These are phyloP conservation scores for Paramecium pentaurelia DNA, from an alignment of 73 alveolate species.

Conservation along the genomic window DNA sequence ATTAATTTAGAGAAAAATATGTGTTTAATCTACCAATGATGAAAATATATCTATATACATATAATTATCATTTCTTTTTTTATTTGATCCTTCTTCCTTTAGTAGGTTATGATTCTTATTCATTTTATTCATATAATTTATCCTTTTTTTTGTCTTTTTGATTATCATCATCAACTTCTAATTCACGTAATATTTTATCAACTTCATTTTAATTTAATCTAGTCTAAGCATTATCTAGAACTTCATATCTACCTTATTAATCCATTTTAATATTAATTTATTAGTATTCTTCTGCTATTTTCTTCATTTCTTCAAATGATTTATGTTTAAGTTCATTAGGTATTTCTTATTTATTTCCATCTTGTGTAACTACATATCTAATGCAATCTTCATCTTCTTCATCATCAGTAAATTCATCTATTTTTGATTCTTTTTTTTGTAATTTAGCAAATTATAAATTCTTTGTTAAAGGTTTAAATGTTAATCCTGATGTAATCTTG, in stretches of 20 bases:
- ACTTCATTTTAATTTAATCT: not conserved
- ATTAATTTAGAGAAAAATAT: not conserved
- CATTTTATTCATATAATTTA: not conserved
- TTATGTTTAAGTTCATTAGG: not conserved
- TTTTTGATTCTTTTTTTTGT: not conserved
- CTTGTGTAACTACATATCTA: not conserved
- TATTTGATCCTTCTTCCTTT: not conserved
- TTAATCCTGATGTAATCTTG: not conserved
- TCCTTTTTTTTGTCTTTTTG: not conserved
- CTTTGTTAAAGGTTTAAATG: not conserved
- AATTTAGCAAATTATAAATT: not conserved
- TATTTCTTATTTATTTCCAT: not conserved
- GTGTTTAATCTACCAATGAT: constrained; percentile 1
- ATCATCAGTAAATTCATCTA: not conserved
- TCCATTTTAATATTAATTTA: not conserved
- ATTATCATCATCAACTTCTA: not conserved
- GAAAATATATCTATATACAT: not conserved
- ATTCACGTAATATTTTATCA: not conserved
- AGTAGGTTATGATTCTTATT: not conserved
- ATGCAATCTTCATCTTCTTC: not conserved
- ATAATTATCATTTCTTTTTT: not conserved
- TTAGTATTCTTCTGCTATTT: not conserved
- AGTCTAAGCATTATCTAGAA: not conserved
- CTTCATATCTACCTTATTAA: not conserved
- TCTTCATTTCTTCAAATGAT: constrained; percentile 7